Conservation (phyloP, 75 land plant genomes). For the Chamaecyparis obtusa region DNA sequence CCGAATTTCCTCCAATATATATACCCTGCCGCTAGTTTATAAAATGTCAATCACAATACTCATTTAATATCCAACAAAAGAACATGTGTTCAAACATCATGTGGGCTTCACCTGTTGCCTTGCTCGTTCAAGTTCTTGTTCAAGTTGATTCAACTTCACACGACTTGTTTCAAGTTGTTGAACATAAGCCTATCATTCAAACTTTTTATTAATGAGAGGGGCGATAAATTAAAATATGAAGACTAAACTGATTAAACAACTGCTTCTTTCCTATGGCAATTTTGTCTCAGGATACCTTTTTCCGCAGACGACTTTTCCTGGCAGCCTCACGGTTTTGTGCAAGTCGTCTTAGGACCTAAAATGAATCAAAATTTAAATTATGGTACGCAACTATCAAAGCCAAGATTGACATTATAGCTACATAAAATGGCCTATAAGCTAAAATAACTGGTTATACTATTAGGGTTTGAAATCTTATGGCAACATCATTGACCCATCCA, state of each 20-base stretch:
- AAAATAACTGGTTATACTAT: background rate
- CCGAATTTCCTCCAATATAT: conserved; percentile 34
- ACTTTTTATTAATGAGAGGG: background rate
- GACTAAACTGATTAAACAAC: background rate
- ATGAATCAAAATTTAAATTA: background rate
- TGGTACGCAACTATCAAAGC: background rate
- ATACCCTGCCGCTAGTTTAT: conserved; percentile 31
- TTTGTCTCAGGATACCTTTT: conserved; percentile 57
- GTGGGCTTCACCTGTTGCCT: conserved; percentile 51
- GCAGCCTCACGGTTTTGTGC: conserved; percentile 97
- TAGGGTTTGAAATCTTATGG: background rate
- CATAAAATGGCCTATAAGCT: background rate
- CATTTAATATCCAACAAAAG: background rate
- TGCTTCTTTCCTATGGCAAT: background rate
- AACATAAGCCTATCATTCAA: conserved; percentile 64
- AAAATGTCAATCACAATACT: background rate
- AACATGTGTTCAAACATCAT: background rate
- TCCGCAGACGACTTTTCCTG: conserved; percentile 82
- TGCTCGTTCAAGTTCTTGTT: conserved; percentile 67
- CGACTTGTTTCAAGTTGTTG: conserved; percentile 76
- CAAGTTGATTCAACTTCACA: conserved; percentile 58
- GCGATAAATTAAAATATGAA: background rate
- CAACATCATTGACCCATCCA: background rate
- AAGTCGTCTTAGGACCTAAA: conserved; percentile 69
- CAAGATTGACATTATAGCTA: background rate